Conservation (phyloP, 148 eudicot genomes). For the Vaccinium macrocarpon region DNA sequence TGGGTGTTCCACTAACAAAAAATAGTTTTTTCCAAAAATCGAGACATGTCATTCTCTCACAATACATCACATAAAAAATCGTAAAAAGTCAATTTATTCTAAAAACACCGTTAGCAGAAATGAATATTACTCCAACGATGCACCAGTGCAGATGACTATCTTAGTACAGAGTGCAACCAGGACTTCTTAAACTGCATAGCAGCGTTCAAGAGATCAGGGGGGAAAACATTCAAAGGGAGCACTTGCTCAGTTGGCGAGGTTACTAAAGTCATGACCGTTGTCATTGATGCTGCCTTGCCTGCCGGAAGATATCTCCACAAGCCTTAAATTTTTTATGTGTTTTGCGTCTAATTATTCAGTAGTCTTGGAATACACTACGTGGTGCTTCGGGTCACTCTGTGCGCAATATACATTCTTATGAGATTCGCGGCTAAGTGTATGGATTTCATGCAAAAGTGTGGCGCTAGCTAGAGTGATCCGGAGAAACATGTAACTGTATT, state of each 20-base stretch:
- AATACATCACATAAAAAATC: no score
- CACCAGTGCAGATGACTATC: conserved; percentile 63
- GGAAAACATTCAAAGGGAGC: conserved; percentile 48
- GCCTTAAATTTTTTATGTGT: not conserved
- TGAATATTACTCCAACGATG: no score
- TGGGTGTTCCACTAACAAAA: not conserved
- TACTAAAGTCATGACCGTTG: conserved; percentile 34
- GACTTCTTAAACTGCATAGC: conserved; percentile 44
- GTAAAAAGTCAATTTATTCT: not conserved
- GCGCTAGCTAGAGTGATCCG: no score
- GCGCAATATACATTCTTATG: no score
- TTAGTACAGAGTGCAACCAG: conserved; percentile 49
- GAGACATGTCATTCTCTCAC: no score
- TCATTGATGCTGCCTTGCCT: conserved; percentile 58
- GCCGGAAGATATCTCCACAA: conserved; percentile 37
- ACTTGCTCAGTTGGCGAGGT: conserved; percentile 48
- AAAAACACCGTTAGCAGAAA: not conserved
- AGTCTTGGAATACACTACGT: no score
- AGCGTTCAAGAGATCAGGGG: conserved; percentile 31
- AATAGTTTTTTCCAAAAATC: no score
- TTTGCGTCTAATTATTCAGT: no score
- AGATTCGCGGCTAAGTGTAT: no score
- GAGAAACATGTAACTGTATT: no score
- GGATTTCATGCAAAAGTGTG: no score
- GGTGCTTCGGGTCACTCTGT: no score